Conservation (phyloP, 2,329 filamentous ascomycete genomes). For the Penicillium janthinellum region DNA sequence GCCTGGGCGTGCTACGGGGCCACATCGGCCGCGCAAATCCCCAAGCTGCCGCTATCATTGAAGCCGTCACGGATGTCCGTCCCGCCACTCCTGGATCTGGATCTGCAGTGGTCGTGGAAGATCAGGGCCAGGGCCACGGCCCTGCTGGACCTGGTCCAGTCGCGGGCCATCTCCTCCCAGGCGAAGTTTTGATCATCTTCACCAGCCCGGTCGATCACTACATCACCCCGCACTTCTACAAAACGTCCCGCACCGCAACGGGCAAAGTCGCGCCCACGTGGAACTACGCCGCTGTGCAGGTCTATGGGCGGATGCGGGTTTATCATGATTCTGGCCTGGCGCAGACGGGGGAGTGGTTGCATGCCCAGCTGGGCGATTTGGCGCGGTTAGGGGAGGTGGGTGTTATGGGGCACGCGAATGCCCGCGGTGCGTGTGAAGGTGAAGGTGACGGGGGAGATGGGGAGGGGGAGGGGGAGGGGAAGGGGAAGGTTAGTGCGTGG, state of each 20-base stretch:
- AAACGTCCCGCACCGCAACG: constrained; percentile 34
- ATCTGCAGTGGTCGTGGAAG: not conserved
- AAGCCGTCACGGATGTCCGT: constrained; percentile 8
- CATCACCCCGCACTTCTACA: constrained; percentile 63
- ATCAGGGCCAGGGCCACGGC: not conserved
- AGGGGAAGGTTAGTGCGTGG: constrained; percentile 12
- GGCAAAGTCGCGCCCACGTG: constrained; percentile 71
- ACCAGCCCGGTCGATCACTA: constrained; percentile 25
- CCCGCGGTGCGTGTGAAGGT: too few relatives aligned
- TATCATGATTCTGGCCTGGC: constrained; percentile 9
- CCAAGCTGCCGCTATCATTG: constrained; percentile 23
- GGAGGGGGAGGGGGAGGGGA: not conserved
- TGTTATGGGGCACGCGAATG: constrained; percentile 16
- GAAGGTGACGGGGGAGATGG: not conserved
- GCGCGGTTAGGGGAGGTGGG: constrained; percentile 18
- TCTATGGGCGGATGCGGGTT: constrained; percentile 22
- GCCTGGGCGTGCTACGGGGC: constrained; percentile 14
- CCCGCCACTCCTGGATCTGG: not conserved
- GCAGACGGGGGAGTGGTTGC: constrained; percentile 13
- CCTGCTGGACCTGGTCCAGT: too few relatives aligned
- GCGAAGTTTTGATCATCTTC: constrained; percentile 24
- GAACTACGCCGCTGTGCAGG: constrained; percentile 64
- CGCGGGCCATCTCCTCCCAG: not conserved
- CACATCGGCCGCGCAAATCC: constrained; percentile 26
- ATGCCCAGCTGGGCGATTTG: constrained; percentile 18